Evolutionary conservation across 2,329 filamentous ascomycete species (phyloP).

Genomic region (Chalara sp.): DNA sequence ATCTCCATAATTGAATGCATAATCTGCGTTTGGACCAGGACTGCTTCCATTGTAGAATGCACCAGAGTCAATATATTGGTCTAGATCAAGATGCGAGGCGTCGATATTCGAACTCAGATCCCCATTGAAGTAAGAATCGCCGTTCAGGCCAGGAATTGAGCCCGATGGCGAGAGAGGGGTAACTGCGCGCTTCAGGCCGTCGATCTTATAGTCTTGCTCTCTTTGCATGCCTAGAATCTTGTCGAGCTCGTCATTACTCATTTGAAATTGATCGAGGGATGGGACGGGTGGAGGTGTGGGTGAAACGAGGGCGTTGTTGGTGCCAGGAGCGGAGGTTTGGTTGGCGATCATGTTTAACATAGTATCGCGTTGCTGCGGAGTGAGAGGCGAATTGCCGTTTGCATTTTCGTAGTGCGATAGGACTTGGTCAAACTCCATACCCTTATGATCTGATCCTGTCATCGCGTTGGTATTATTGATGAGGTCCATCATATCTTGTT

Average conservation of each 20-base stretch:
- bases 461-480: constrained; percentile 58
- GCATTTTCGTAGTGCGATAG: constrained; percentile 27
- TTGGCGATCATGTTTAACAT: constrained; percentile 55
- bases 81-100: constrained; percentile 38
- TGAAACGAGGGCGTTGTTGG: constrained; percentile 25
- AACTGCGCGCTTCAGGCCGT: constrained; percentile 59
- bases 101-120: constrained; percentile 28
- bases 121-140: constrained; percentile 26
- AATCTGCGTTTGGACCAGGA: constrained; percentile 13
- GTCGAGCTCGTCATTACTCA: constrained; percentile 70
- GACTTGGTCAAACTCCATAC: constrained; percentile 47
- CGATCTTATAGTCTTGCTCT: constrained; percentile 71
- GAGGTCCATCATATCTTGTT: constrained; percentile 58
- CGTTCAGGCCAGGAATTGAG: constrained; percentile 63
- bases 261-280: constrained; percentile 53
- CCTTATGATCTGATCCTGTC: constrained; percentile 27
- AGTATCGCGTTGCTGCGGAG: constrained; percentile 50
- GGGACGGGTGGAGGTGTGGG: constrained; percentile 36
- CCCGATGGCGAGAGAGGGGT: constrained; percentile 71
- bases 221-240: constrained; percentile 71
- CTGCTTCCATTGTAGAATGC: constrained; percentile 32
- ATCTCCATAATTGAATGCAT: constrained; percentile 13
- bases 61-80: constrained; percentile 40
- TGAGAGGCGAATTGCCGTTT: constrained; percentile 48
- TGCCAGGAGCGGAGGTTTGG: constrained; percentile 18